Conservation (phyloP, 768 basidiomycete species). For the Boletus rubroflammeus region DNA sequence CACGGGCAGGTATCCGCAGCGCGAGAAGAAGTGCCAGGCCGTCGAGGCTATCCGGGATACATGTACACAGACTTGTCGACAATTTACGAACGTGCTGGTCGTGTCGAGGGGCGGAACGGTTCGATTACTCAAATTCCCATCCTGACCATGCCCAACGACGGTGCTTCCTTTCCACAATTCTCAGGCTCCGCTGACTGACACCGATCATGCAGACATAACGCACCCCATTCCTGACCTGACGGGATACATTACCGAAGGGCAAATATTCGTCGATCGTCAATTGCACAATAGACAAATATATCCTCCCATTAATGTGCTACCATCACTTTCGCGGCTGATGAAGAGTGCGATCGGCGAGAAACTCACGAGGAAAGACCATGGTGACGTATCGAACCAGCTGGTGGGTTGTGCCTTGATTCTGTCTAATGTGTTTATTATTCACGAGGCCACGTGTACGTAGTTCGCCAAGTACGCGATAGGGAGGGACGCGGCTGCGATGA, state of each 20-base stretch:
- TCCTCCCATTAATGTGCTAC: slow-evolving; percentile 98
- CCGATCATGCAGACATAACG: slow-evolving; percentile 79
- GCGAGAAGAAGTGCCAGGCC: slow-evolving; percentile 98
- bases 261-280: slow-evolving; percentile 98
- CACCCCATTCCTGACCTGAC: slow-evolving; percentile 99
- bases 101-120: slow-evolving; percentile 95
- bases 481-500: slow-evolving; percentile 96
- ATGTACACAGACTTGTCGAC: slow-evolving; percentile 99
- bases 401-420: slow-evolving; percentile 47
- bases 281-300: slow-evolving; percentile 96
- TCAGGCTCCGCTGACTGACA: slow-evolving; percentile 23
- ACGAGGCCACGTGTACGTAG: slow-evolving; percentile 44
- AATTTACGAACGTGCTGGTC: slow-evolving; percentile 98
- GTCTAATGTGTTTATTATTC: slow-evolving; percentile 10
- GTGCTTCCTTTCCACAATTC: slow-evolving; percentile 43
- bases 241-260: slow-evolving; percentile 99
- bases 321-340: slow-evolving; percentile 98
- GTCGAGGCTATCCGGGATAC: slow-evolving; percentile 97
- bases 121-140: slow-evolving; percentile 99
- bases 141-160: slow-evolving; percentile 99
- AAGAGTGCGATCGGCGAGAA: slow-evolving; percentile 99
- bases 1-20: slow-evolving; percentile 78
- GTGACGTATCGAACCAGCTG: slow-evolving; percentile 98
- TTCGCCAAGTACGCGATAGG: slow-evolving; percentile 99
- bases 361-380: slow-evolving; percentile 96